Percentiles rank a stretch among this genome's conserved stretches.
These are phyloP conservation scores for Nicotiana attenuata DNA, from an alignment of 257 asterid genomes.

Conservation along the genomic window DNA sequence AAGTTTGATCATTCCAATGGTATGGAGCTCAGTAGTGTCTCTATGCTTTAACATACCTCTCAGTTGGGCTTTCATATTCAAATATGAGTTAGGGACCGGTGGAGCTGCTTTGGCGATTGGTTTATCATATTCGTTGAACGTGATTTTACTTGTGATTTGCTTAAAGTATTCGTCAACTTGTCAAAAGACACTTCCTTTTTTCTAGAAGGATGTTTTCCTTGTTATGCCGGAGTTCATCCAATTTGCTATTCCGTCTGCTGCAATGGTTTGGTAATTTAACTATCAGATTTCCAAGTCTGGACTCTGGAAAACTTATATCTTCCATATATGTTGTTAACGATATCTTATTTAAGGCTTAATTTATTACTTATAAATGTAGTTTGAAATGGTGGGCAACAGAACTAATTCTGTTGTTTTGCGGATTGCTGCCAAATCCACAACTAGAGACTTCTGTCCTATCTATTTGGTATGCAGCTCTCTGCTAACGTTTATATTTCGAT, in stretches of 20 bases:
- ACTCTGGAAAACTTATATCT: too few species aligned
- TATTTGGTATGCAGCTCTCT: slow-evolving; percentile 34
- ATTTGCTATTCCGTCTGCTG: slow-evolving; percentile 55
- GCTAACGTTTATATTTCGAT: background rate
- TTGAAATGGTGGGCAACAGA: slow-evolving; percentile 78
- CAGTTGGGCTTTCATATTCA: slow-evolving; percentile 45
- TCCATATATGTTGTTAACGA: background rate
- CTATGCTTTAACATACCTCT: slow-evolving; percentile 44
- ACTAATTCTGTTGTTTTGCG: slow-evolving; percentile 55
- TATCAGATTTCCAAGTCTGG: too few species aligned
- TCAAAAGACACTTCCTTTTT: slow-evolving; percentile 28
- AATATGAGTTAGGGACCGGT: slow-evolving; percentile 25
- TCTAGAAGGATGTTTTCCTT: slow-evolving; percentile 37
- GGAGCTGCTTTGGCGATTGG: slow-evolving; percentile 55
- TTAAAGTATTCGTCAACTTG: slow-evolving; percentile 47
- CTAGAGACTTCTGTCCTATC: slow-evolving; percentile 69
- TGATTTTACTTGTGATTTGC: slow-evolving; percentile 31
- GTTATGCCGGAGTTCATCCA: slow-evolving; percentile 43
- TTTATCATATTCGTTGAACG: slow-evolving; percentile 49
- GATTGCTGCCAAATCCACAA: slow-evolving; percentile 65
- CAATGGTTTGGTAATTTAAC: slow-evolving; percentile 56
- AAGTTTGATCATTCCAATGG: slow-evolving; percentile 47
- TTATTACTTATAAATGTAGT: slow-evolving; percentile 22
- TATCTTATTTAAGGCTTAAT: background rate
- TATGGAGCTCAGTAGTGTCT: slow-evolving; percentile 31